These are phyloP conservation scores for Saccharomyces hybrid DNA, from an alignment of 1,139 yeast species.

Conservation along the genomic window DNA sequence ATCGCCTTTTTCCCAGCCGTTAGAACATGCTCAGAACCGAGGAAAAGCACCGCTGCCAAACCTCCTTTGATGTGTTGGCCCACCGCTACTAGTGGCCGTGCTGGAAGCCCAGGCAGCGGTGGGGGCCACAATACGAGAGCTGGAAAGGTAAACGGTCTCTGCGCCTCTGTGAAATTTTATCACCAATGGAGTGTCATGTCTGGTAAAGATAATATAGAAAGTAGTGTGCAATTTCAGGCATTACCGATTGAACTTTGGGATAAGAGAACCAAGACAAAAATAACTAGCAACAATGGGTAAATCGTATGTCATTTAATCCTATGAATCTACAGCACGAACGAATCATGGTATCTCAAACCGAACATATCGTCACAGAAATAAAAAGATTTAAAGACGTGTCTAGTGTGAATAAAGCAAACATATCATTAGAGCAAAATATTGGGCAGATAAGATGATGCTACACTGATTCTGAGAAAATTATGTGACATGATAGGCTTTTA, in stretches of 20 bases:
- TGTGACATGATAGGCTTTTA: not conserved
- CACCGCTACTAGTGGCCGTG: not conserved
- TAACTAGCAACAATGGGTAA: slow-evolving; percentile 35
- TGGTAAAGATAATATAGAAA: not conserved
- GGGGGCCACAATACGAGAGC: not conserved
- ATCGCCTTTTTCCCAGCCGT: not conserved
- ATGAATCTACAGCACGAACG: not conserved
- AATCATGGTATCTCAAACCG: not conserved
- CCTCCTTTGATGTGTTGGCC: not conserved
- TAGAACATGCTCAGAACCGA: not conserved
- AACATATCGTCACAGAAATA: not conserved
- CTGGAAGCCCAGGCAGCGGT: not conserved
- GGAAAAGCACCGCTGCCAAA: not conserved
- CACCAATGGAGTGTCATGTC: not conserved
- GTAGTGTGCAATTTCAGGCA: not conserved
- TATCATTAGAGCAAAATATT: not conserved
- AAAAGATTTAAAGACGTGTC: not conserved
- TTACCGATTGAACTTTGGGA: not conserved
- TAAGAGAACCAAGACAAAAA: slow-evolving; percentile 19
- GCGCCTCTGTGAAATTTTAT: not conserved
- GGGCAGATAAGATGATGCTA: not conserved
- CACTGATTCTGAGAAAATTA: too few relatives aligned
- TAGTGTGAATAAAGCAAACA: not conserved
- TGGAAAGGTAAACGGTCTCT: not conserved
- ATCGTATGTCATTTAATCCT: slow-evolving; percentile 29